Percentiles rank a stretch among this genome's conserved stretches.
phyloP scores from a whole-genome alignment of 2,329 filamentous ascomycete genomes.

The Alternaria alternata region DNA sequence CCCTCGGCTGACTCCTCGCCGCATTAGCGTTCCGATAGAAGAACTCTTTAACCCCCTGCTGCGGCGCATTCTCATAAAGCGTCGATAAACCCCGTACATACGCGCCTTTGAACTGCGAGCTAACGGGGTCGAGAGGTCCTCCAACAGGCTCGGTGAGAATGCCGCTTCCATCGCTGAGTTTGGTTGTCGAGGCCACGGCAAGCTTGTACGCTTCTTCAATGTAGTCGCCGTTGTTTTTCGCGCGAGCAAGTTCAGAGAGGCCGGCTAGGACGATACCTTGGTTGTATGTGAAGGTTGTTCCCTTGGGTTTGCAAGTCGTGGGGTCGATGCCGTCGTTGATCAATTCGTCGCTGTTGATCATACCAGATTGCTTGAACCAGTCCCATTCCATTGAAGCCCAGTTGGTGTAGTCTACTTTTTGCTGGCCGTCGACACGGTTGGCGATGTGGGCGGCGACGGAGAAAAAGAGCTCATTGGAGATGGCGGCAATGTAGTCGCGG shows the following conservation, averaged over 20 bases:
- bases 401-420: conserved; percentile 55
- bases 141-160: conserved; percentile 44
- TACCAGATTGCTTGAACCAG: conserved; percentile 60
- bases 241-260: conserved; percentile 61
- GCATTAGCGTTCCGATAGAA: conserved; percentile 47
- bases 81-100: conserved; percentile 46
- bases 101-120: conserved; percentile 49
- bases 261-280: conserved; percentile 66
- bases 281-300: conserved; percentile 65
- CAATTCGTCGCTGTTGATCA: conserved; percentile 61
- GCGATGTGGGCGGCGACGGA: conserved; percentile 63
- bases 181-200: conserved; percentile 36
- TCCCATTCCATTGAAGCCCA: conserved; percentile 62
- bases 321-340: conserved; percentile 64
- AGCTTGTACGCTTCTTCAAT: conserved; percentile 38
- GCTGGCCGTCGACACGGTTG: conserved; percentile 54
- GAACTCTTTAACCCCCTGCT: conserved; percentile 36
- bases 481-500: conserved; percentile 62
- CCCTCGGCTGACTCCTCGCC: conserved; percentile 38
- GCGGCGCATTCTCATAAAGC: conserved; percentile 37
- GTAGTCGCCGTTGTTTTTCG: conserved; percentile 49
- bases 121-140: conserved; percentile 36
- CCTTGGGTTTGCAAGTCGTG: conserved; percentile 61
- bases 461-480: conserved; percentile 67
- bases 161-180: conserved; percentile 34